These are phyloP conservation scores for Arbutus unedo DNA, from an alignment of 148 eudicot genomes.

Conservation along the genomic window DNA sequence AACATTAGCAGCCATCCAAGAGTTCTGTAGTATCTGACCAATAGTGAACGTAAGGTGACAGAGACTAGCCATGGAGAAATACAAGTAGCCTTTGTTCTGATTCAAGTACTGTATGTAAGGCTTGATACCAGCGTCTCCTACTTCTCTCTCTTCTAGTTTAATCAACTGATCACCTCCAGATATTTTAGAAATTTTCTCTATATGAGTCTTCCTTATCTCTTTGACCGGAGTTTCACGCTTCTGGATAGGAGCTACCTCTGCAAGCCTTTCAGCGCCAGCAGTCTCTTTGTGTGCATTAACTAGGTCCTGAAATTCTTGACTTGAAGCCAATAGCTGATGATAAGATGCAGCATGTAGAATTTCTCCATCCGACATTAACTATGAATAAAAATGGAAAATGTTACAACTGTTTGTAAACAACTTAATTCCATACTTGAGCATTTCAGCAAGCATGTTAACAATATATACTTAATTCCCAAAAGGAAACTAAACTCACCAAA, in stretches of 20 bases:
- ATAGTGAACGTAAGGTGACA: constrained; percentile 43
- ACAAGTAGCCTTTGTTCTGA: constrained; percentile 61
- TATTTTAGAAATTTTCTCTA: constrained; percentile 31
- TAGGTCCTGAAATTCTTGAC: constrained; percentile 67
- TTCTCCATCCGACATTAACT: constrained; percentile 91
- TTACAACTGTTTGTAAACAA: background rate
- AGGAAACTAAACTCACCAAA: constrained; percentile 52
- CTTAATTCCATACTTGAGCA: no score
- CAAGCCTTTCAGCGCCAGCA: constrained; percentile 60
- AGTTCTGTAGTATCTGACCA: constrained; percentile 68
- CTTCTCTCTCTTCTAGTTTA: constrained; percentile 78
- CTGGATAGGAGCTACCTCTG: constrained; percentile 32
- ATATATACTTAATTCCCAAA: background rate
- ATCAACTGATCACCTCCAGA: constrained; percentile 59
- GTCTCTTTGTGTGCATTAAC: constrained; percentile 93
- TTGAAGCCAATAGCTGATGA: constrained; percentile 49
- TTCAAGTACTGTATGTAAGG: constrained; percentile 65
- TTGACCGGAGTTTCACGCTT: constrained; percentile 26
- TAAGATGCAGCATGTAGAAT: constrained; percentile 63
- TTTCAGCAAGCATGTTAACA: no score
- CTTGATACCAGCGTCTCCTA: constrained; percentile 73
- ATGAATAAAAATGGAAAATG: constrained; percentile 14
- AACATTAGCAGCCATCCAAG: constrained; percentile 92
- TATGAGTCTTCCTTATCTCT: constrained; percentile 39
- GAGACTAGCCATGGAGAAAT: constrained; percentile 45